Conservation (phyloP, 2,329 filamentous ascomycete genomes). For the Diatrype stigma region DNA sequence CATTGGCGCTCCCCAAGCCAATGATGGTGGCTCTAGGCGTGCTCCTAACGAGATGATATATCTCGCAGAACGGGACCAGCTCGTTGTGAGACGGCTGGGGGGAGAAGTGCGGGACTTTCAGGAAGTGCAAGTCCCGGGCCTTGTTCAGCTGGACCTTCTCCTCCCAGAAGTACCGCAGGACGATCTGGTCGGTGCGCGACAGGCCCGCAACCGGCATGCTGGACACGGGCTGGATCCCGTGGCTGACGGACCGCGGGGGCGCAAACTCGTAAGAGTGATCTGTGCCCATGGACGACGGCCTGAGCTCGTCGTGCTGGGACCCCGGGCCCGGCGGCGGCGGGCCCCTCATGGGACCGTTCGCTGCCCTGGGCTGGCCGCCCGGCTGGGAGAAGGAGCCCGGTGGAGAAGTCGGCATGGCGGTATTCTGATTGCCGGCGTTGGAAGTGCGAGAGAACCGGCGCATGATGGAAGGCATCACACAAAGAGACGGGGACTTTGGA, state of each 20-base stretch:
- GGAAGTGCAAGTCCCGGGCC: background rate
- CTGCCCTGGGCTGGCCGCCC: background rate
- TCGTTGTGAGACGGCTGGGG: background rate
- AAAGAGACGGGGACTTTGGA: background rate
- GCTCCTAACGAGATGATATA: background rate
- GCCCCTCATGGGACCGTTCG: background rate
- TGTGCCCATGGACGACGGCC: background rate
- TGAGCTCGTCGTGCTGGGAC: background rate
- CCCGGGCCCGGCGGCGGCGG: background rate
- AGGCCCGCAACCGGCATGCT: background rate
- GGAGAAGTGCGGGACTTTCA: background rate
- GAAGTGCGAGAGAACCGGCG: background rate
- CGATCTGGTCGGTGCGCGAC: constrained; percentile 1
- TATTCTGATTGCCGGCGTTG: background rate
- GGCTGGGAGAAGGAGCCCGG: background rate
- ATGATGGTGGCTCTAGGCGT: background rate
- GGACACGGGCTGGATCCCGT: background rate
- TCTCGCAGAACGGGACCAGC: background rate
- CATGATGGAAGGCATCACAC: background rate
- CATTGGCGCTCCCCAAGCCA: background rate
- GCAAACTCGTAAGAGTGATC: background rate
- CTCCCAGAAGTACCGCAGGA: background rate
- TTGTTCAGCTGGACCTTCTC: background rate
- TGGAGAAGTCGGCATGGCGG: background rate
- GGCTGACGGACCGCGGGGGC: background rate